A percentile compares a stretch with the other conserved stretches of the same genome.
Conservation (phyloP, 306 rosid genomes). For the Pyrus betulifolia region DNA sequence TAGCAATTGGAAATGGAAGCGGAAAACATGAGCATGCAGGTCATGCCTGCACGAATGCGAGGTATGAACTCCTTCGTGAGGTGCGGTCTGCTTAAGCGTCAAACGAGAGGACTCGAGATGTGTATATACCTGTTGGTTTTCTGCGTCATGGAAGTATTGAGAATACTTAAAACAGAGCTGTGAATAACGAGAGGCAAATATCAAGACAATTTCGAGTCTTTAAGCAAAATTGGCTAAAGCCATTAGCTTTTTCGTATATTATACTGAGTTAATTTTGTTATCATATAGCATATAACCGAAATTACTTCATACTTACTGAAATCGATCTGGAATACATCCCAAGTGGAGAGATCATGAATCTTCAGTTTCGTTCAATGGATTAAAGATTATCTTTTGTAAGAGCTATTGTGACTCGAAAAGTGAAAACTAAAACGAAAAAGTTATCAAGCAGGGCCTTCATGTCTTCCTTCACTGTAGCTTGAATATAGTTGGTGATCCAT, state of each 20-base stretch:
- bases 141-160: background rate
- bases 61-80: slow-evolving; percentile 90
- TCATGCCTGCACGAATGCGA: slow-evolving; percentile 32
- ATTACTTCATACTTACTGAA: background rate
- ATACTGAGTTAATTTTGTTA: background rate
- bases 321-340: background rate
- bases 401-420: too few species aligned
- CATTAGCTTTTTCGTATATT: slow-evolving; percentile 22
- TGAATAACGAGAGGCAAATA: slow-evolving; percentile 1
- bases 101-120: slow-evolving; percentile 7
- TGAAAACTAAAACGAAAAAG: too few species aligned
- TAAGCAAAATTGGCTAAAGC: slow-evolving; percentile 4
- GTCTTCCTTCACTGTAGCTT: too few species aligned
- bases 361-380: too few species aligned
- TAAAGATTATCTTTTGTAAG: too few species aligned
- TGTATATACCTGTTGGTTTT: slow-evolving; percentile 1
- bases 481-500: too few species aligned
- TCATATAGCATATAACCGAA: background rate
- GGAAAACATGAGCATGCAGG: slow-evolving; percentile 32
- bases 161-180: slow-evolving; percentile 8
- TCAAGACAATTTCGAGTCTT: slow-evolving; percentile 1
- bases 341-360: too few species aligned
- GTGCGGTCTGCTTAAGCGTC: slow-evolving; percentile 61
- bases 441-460: too few species aligned
- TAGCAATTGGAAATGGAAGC: slow-evolving; percentile 39